Evolutionary conservation across 2,329 filamentous ascomycete genomes (phyloP).

Genomic region (Chaetoscypha palmicola): DNA sequence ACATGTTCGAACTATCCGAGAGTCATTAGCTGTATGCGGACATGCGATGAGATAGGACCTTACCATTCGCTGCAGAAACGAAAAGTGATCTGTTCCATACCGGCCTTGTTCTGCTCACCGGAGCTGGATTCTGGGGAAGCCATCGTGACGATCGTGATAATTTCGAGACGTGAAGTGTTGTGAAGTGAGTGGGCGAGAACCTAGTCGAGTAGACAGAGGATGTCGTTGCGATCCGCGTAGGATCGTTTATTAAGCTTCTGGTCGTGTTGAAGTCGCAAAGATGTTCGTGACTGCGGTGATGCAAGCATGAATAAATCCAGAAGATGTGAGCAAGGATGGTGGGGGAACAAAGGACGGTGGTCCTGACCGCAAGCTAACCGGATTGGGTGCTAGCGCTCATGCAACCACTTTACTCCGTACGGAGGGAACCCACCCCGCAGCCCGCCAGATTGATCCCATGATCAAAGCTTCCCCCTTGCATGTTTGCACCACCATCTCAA

Average conservation of each 20-base stretch:
- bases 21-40: conserved; percentile 8
- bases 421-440: no score
- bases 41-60: conserved; percentile 21
- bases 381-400: not conserved
- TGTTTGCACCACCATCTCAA: not conserved
- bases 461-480: conserved; percentile 2
- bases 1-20: conserved; percentile 72
- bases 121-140: conserved; percentile 49
- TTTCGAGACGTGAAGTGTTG: no score
- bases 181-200: no score
- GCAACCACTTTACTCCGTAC: no score
- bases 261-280: not conserved
- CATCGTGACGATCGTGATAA: conserved; percentile 35
- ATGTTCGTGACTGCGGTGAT: not conserved
- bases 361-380: not conserved
- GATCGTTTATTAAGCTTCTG: no score
- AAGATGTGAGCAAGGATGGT: not conserved
- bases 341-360: not conserved
- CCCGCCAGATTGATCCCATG: not conserved
- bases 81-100: conserved; percentile 81
- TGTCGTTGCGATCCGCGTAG: no score
- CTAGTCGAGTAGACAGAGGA: no score
- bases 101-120: conserved; percentile 36
- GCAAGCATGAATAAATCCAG: not conserved
- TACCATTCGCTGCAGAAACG: conserved; percentile 97